These are phyloP conservation scores for Amylostereum chailletii DNA, from an alignment of 1,284 basidiomycete species.

Conservation along the genomic window DNA sequence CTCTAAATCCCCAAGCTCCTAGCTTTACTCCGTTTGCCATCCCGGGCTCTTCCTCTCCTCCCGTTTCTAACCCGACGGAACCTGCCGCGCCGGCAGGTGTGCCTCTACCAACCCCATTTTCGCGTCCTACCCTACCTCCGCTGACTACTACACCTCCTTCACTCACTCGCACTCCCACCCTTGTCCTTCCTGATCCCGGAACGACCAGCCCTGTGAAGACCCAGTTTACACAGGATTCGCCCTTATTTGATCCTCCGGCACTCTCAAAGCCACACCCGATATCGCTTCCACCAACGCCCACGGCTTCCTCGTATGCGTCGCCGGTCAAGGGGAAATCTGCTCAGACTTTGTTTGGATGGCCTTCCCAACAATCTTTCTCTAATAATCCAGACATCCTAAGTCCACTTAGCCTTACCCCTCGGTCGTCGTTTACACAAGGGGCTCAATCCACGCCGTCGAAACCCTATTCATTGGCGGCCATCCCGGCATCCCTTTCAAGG, in stretches of 20 bases:
- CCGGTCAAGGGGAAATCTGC: constrained; percentile 13
- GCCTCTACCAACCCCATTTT: background rate
- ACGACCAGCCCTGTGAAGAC: too few species aligned
- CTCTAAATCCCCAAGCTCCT: constrained; percentile 20
- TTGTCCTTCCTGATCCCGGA: too few species aligned
- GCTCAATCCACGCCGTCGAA: constrained; percentile 5
- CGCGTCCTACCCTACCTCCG: background rate
- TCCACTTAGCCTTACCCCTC: constrained; percentile 19
- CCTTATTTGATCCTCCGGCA: background rate
- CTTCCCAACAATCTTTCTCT: constrained; percentile 16
- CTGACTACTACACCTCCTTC: background rate
- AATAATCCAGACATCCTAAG: constrained; percentile 21
- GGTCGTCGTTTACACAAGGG: constrained; percentile 7
- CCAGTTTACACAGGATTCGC: too few species aligned
- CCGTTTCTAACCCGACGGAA: background rate
- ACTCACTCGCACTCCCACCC: background rate
- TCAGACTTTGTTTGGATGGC: constrained; percentile 19
- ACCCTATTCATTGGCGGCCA: too few species aligned
- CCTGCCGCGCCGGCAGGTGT: background rate
- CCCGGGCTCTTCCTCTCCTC: constrained; percentile 2
- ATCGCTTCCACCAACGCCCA: constrained; percentile 16
- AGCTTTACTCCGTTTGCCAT: constrained; percentile 17
- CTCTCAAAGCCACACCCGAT: constrained; percentile 12
- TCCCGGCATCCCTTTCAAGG: background rate
- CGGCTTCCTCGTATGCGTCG: constrained; percentile 4